Evolutionary conservation across 2,329 filamentous ascomycete species (phyloP), one percentile per base, ranked within the genome.

Genomic region (Xylaria sp.): DNA sequence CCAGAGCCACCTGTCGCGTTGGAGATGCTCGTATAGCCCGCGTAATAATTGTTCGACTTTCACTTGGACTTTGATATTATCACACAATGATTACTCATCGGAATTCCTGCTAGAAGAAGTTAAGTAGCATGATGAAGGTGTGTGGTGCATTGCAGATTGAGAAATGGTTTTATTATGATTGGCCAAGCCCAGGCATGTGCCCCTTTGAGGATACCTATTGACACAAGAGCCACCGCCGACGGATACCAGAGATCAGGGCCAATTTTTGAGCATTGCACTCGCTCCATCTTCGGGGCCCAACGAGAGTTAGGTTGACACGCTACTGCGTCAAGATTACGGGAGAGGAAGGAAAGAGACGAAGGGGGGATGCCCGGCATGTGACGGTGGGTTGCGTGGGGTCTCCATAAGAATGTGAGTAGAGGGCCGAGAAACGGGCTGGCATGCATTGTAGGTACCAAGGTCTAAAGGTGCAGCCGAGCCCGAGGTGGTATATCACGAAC

Each of bases 131-230:
- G 65, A 63, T 61, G 47, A 66, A 47, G 51, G 66, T 67, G 58
- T 70, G 71, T 66, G 66, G 70, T 58, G 51, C 23, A 65, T 71
- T 66, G 48, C 23, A 66, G 66, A 60, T 70, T 72, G 69, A 70
- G 60, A 68, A 67, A 66, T 63, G 54, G 47, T 70, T 73, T 69
- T 73, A 21, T 72, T 71, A 70, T 69, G 61, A 66, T 71, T 68
- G 57, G 58, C 63, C 60, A 61, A 63, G 58, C 53, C 54, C 37
- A 58, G 54, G 62, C 47, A 16, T 54, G 47, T 60, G 62, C 42
- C 69, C 65, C 37, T 50, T 50, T 25, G 60, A 60, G 63, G 65
- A 62, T 65, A 68, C 42, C 57, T 47, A 59, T 47, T 42, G 47
- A 67, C 60, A 66, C 64, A 58, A 21, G 57, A 60, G 63, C 58